Percentiles rank a stretch among this genome's conserved stretches.
These are phyloP conservation scores for Onygenales sp. DNA, from an alignment of 2,329 filamentous ascomycete genomes.

Conservation along the genomic window DNA sequence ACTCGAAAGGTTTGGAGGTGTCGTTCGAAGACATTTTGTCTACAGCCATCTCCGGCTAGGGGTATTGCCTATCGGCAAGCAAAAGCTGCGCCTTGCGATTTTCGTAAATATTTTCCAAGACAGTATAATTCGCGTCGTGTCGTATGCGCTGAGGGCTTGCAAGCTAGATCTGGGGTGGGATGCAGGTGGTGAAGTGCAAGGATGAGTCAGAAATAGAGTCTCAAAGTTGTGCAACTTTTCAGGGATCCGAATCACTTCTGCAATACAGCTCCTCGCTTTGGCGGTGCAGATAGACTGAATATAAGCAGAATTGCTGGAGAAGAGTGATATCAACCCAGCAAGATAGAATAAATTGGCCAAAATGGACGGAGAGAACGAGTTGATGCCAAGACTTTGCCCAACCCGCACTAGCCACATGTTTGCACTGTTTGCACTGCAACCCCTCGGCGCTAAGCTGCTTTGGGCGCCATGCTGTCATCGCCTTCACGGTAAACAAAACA, in stretches of 20 bases:
- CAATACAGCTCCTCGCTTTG: too few species aligned
- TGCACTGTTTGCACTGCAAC: constrained; percentile 26
- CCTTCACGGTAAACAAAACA: constrained; percentile 13
- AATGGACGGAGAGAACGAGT: neutral
- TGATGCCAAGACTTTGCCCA: neutral
- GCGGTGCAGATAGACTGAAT: too few species aligned
- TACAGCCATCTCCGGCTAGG: constrained; percentile 20
- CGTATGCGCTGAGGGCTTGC: too few species aligned
- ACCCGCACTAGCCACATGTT: constrained; percentile 17
- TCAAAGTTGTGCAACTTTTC: too few species aligned
- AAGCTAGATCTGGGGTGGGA: too few species aligned
- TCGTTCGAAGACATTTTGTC: constrained; percentile 15
- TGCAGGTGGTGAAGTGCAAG: too few species aligned
- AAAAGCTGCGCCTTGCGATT: neutral
- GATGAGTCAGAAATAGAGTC: too few species aligned
- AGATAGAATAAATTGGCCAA: neutral
- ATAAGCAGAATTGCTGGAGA: neutral
- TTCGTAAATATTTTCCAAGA: neutral
- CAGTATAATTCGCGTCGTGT: too few species aligned
- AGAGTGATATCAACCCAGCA: neutral
- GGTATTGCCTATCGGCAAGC: constrained; percentile 1
- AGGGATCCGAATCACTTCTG: too few species aligned
- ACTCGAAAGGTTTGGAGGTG: constrained; percentile 16
- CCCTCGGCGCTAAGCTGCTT: constrained; percentile 27
- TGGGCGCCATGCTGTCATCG: constrained; percentile 4